phyloP scores from a whole-genome alignment of 257 asterid genomes.

The Plantago major region DNA sequence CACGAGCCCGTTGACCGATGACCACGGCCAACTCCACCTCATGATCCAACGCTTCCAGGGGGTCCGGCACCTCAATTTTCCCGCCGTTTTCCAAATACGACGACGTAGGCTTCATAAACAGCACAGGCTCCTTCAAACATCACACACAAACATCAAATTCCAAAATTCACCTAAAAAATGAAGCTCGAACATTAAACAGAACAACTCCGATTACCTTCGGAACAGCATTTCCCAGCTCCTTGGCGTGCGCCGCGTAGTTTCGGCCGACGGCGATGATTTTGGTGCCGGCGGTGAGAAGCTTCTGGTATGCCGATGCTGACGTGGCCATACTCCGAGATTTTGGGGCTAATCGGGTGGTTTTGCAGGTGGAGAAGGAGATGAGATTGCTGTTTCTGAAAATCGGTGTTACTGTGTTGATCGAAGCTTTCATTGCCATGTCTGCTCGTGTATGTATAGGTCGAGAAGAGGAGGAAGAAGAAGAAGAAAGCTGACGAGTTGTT shows the following conservation, averaged over 20 bases:
- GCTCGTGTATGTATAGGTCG: too few relatives aligned
- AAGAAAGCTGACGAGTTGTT: slow-evolving; percentile 14
- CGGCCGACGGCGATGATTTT: slow-evolving; percentile 95
- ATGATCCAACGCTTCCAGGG: slow-evolving; percentile 74
- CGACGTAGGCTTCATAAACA: slow-evolving; percentile 93
- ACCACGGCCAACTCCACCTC: slow-evolving; percentile 98
- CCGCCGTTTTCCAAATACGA: slow-evolving; percentile 92
- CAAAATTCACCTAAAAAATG: not conserved
- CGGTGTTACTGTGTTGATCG: slow-evolving; percentile 23
- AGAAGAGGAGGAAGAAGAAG: too few relatives aligned
- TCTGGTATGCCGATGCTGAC: slow-evolving; percentile 54
- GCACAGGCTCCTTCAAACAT: slow-evolving; percentile 73
- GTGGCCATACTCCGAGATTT: slow-evolving; percentile 49
- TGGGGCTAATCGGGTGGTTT: slow-evolving; percentile 8
- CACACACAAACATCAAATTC: not conserved
- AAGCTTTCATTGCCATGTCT: slow-evolving; percentile 18
- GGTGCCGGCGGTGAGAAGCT: slow-evolving; percentile 68
- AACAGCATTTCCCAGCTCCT: slow-evolving; percentile 88
- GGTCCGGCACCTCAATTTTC: slow-evolving; percentile 74
- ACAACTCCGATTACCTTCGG: slow-evolving; percentile 46
- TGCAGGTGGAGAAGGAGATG: slow-evolving; percentile 5
- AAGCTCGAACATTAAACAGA: not conserved
- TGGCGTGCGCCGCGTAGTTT: slow-evolving; percentile 96
- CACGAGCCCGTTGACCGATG: slow-evolving; percentile 77
- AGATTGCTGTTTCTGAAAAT: not conserved